Evolutionary conservation across 305 asterid genomes (phyloP).

Genomic region (Solanum chacoense): DNA sequence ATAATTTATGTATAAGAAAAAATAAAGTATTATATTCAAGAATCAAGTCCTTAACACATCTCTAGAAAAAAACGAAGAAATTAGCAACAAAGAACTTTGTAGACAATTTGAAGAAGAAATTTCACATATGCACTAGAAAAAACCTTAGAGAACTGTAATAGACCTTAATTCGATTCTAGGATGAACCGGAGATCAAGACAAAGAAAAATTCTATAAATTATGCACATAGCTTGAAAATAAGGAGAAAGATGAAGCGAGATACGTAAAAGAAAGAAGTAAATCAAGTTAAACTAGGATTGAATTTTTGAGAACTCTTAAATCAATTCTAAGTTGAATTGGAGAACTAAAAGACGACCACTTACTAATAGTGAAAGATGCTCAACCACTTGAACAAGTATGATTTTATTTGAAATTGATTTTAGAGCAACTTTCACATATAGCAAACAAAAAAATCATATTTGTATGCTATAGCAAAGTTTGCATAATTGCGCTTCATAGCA

Average conservation of each 20-base stretch:
- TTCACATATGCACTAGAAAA: neutral
- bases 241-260: neutral
- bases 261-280: neutral
- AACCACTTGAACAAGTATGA: too few relatives aligned
- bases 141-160: neutral
- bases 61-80: too few relatives aligned
- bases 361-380: neutral
- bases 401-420: too few relatives aligned
- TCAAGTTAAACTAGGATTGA: neutral
- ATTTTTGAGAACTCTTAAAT: neutral
- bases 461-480: too few relatives aligned
- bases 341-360: neutral
- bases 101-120: neutral
- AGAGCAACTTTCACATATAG: too few relatives aligned
- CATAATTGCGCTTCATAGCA: too few relatives aligned
- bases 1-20: neutral
- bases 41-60: too few relatives aligned
- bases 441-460: too few relatives aligned
- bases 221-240: neutral
- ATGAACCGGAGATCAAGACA: neutral
- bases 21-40: too few relatives aligned
- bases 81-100: too few relatives aligned
- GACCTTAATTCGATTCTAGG: rapidly evolving
- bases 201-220: neutral
- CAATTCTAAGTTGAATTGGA: neutral